phyloP scores from a whole-genome alignment of 257 asterid species.

The Petunia secreta region DNA sequence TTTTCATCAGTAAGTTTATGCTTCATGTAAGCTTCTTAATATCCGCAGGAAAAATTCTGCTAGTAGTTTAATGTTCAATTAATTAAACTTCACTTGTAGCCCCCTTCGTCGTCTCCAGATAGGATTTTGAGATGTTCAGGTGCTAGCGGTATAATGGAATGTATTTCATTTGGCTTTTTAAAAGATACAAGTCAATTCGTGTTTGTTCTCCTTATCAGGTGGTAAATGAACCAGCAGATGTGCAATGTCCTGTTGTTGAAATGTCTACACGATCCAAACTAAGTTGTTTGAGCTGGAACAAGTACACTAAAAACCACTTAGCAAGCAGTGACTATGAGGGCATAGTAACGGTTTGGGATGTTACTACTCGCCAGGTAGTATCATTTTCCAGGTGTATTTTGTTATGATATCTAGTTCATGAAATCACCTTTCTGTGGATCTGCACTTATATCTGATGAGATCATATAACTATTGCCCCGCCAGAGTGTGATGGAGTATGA shows the following conservation, averaged over 20 bases:
- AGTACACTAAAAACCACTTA: conserved; percentile 64
- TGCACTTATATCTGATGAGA: conserved; percentile 13
- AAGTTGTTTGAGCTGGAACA: conserved; percentile 94
- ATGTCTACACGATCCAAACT: conserved; percentile 82
- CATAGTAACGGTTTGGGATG: conserved; percentile 91
- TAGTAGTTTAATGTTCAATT: background rate
- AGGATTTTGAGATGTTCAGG: background rate
- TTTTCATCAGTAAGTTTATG: conserved; percentile 57
- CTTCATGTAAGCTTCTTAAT: conserved; percentile 13
- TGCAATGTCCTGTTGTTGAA: conserved; percentile 78
- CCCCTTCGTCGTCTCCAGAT: background rate
- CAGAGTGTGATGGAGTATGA: conserved; percentile 94
- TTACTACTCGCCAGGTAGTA: conserved; percentile 80
- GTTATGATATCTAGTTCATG: conserved; percentile 18
- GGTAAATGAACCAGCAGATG: conserved; percentile 71
- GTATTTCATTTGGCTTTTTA: background rate
- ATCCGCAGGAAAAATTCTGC: background rate
- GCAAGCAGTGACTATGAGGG: conserved; percentile 98
- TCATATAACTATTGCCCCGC: conserved; percentile 21
- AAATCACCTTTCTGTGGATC: conserved; percentile 23
- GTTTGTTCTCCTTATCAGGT: conserved; percentile 53
- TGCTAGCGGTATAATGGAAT: background rate
- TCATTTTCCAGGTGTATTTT: conserved; percentile 22
- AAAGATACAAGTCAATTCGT: conserved; percentile 22
- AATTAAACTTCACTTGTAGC: background rate